Conservation (phyloP, 345 rosid species). For the Aquilaria yunnanensis region DNA sequence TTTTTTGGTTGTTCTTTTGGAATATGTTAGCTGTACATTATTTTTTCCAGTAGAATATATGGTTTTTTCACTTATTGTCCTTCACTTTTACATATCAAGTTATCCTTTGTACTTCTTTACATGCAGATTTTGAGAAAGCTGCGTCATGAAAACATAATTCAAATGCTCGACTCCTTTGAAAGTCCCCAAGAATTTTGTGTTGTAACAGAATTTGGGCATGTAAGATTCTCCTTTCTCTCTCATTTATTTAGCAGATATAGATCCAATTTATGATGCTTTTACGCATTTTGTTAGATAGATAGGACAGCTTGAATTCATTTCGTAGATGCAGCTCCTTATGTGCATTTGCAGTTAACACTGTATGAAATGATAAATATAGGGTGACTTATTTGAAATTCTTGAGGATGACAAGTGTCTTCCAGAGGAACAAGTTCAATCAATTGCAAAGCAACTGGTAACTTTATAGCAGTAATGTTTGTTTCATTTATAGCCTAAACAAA, state of each 20-base stretch:
- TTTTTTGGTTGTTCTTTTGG: neutral
- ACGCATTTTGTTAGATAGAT: neutral
- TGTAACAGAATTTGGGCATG: constrained; percentile 97
- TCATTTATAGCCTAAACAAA: neutral
- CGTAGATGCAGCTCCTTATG: neutral
- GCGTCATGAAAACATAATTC: constrained; percentile 89
- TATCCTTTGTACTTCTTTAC: no score
- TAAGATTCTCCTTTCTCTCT: constrained; percentile 19
- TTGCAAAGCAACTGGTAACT: constrained; percentile 92
- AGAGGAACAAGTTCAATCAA: constrained; percentile 96
- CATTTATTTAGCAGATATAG: neutral
- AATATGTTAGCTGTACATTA: no score
- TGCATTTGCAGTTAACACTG: constrained; percentile 5
- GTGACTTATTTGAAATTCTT: constrained; percentile 92
- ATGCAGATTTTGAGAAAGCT: constrained; percentile 84
- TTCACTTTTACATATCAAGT: no score
- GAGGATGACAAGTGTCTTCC: constrained; percentile 98
- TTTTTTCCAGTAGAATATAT: neutral
- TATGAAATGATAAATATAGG: constrained; percentile 36
- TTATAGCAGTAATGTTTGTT: constrained; percentile 8
- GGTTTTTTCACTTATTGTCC: neutral
- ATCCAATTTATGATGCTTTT: neutral
- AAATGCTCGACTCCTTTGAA: constrained; percentile 97
- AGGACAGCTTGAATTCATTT: neutral
- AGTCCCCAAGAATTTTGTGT: constrained; percentile 94